Evolutionary conservation across 208 protist genomes (phyloP).

Genomic region (Trypanosoma boissoni): DNA sequence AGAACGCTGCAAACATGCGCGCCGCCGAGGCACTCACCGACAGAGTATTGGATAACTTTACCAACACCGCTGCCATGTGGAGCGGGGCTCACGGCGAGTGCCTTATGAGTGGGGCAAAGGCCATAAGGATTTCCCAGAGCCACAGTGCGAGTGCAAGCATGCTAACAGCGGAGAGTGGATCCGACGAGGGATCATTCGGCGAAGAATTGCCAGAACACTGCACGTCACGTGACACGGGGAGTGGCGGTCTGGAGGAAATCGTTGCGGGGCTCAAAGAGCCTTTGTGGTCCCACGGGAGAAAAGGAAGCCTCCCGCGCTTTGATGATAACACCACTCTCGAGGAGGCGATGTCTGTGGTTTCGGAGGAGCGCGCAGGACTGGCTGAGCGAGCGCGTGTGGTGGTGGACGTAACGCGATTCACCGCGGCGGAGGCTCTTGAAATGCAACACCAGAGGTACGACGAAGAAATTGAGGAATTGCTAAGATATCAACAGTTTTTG

Average conservation of each 20-base stretch:
- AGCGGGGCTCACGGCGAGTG: too few relatives aligned
- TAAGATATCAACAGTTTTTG: constrained; percentile 20
- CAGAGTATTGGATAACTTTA: too few relatives aligned
- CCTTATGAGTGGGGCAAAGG: too few relatives aligned
- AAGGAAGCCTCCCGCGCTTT: not conserved
- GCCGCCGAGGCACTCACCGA: too few relatives aligned
- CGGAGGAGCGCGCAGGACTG: not conserved
- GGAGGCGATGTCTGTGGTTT: constrained; percentile 10
- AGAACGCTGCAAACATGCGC: too few relatives aligned
- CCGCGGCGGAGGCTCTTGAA: constrained; percentile 19
- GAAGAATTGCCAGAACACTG: not conserved
- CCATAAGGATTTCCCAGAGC: too few relatives aligned
- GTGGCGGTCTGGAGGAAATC: not conserved
- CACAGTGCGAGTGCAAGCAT: too few relatives aligned
- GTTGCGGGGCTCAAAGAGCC: not conserved
- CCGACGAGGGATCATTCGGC: not conserved
- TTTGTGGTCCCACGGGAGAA: not conserved
- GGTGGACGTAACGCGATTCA: constrained; percentile 27
- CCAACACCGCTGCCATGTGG: too few relatives aligned
- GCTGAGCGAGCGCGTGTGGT: constrained; percentile 15
- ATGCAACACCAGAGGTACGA: constrained; percentile 10
- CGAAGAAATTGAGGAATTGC: constrained; percentile 19
- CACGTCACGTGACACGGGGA: not conserved
- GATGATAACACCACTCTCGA: not conserved
- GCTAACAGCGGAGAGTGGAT: too few relatives aligned